A percentile compares a stretch with the other conserved stretches of the same genome.
Evolutionary conservation across 345 rosid species (phyloP).

Genomic region (Gossypium turneri): DNA sequence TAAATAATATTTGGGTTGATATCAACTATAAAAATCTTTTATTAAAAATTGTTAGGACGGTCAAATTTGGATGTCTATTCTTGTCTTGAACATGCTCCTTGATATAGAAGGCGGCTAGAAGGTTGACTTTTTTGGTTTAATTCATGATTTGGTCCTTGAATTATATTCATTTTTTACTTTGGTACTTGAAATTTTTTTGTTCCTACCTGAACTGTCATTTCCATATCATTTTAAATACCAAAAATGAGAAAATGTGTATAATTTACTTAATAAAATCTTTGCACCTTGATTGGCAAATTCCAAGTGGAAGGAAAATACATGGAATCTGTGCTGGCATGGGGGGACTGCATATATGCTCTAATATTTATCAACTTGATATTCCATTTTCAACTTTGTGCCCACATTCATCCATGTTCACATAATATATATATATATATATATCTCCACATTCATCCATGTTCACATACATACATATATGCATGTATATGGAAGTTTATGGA

Average conservation of each 20-base stretch:
- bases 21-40: too few relatives aligned
- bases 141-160: too few relatives aligned
- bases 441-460: background rate
- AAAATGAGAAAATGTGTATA: too few relatives aligned
- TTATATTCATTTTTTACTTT: too few relatives aligned
- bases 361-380: conserved; percentile 6
- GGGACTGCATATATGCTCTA: background rate
- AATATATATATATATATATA: background rate
- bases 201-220: too few relatives aligned
- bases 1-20: too few relatives aligned
- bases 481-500: background rate
- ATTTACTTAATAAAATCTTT: too few relatives aligned
- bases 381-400: background rate
- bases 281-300: too few relatives aligned
- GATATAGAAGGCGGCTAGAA: background rate
- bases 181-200: too few relatives aligned
- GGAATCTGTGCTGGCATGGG: conserved; percentile 13
- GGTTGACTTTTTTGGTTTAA: background rate
- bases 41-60: background rate
- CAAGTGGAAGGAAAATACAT: background rate
- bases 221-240: too few relatives aligned
- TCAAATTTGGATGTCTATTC: background rate
- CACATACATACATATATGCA: background rate
- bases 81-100: background rate
- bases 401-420: background rate